Evolutionary conservation across 441 rosid species (phyloP), one percentile per base, ranked within the genome.

Genomic region (Adansonia gregorii): DNA sequence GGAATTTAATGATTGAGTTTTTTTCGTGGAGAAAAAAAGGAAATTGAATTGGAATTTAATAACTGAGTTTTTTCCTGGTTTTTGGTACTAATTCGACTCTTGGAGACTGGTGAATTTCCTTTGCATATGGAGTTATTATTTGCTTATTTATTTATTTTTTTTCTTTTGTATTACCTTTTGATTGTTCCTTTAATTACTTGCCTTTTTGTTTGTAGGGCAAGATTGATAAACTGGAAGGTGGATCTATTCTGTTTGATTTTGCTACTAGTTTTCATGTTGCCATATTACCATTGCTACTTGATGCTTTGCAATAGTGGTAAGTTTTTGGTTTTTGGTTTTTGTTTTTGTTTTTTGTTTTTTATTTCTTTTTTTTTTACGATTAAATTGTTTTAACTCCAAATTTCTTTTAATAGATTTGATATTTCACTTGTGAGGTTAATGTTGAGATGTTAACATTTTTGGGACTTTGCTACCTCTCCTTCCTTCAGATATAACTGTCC

Each of bases 211-310:
- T 83, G 78, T 78, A 94, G 98, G 95, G 93, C 98, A 31, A 89
- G 98, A 85, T 89, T 92, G 98, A 85, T 93, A 22, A 96, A 96
- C 82, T 96, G 99, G 99, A 96, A 94, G 87, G 88, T 93, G 82
- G 99, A 96, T 84, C 87, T 96, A 71, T 94, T 93, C 82, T 94
- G 98, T 85, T 84, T 96, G 88, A 96, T 96, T 78, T 80, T 90
- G 85, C 87, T 96, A 35, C 87, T 96, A 80, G 97, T 96, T 83
- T 96, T 96, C 90, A 83, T 94, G 95, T 79, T 96, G 85, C 99
- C 98, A 9, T 96, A 92, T 83, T 94, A 96, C 83, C 99, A 96
- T 84, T 96, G 98, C 85, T 93, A 94, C 90, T 82, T 96, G 90
- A 93, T 94, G 98, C 97, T 96, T 77, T 86, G 97, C 85, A 94